Conservation (phyloP, 192 early-diverging fungal species). For the Coemansia sp. region DNA sequence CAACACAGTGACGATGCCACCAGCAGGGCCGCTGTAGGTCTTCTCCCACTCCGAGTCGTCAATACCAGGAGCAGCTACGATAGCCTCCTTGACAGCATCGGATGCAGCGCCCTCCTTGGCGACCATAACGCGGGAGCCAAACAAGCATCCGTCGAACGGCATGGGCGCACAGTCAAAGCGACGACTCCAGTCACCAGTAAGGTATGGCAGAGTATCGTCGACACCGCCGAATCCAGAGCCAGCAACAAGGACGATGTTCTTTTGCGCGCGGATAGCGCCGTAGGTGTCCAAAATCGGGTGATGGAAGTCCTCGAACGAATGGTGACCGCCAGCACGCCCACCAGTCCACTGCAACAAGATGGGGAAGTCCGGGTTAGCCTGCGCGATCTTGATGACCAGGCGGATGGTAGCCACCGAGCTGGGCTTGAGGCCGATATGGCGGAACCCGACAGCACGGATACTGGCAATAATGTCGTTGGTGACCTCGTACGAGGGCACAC, state of each 20-base stretch:
- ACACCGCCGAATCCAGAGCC: constrained; percentile 91
- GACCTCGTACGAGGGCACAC: constrained; percentile 83
- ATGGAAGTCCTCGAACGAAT: constrained; percentile 96
- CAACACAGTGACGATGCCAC: constrained; percentile 82
- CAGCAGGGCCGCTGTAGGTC: constrained; percentile 75
- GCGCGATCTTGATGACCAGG: constrained; percentile 82
- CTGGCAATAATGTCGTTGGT: constrained; percentile 78
- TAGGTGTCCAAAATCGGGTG: constrained; percentile 79
- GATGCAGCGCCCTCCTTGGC: constrained; percentile 84
- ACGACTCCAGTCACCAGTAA: constrained; percentile 90
- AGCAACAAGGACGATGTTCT: constrained; percentile 84
- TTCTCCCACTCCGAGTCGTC: constrained; percentile 79
- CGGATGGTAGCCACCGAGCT: constrained; percentile 78
- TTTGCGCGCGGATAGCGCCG: constrained; percentile 68
- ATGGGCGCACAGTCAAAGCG: constrained; percentile 84
- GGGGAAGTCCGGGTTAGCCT: constrained; percentile 81
- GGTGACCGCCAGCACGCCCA: constrained; percentile 95
- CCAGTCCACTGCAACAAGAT: constrained; percentile 96
- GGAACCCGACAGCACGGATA: constrained; percentile 75
- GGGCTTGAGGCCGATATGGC: constrained; percentile 84
- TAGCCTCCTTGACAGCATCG: constrained; percentile 79
- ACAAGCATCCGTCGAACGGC: constrained; percentile 93
- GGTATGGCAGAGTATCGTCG: constrained; percentile 82
- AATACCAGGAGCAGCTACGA: constrained; percentile 82
- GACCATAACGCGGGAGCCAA: constrained; percentile 94